Percentiles rank a stretch among this genome's conserved stretches.
Evolutionary conservation across 345 rosid species (phyloP).

Genomic region (Syzygium aqueum): DNA sequence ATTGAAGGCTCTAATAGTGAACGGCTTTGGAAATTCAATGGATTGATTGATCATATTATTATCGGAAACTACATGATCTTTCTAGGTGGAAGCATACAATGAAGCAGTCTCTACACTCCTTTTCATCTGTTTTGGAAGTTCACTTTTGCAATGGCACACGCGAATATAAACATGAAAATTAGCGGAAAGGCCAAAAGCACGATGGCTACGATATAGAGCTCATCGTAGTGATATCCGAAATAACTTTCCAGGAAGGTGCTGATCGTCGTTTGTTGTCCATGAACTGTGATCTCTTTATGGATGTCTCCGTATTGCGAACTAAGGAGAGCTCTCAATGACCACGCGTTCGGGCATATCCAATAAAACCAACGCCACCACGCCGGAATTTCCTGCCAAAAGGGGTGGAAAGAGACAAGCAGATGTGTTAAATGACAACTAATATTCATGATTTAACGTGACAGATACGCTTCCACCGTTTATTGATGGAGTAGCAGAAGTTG

Average conservation of each 20-base stretch:
- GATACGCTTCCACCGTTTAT: too few relatives aligned
- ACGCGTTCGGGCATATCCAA: conserved; percentile 28
- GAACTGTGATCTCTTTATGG: conserved; percentile 7
- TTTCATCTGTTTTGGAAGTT: conserved; percentile 27
- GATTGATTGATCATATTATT: too few relatives aligned
- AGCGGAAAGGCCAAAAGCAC: conserved; percentile 20
- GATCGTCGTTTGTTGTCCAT: conserved; percentile 16
- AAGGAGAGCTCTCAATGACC: conserved; percentile 29
- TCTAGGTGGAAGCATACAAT: not conserved
- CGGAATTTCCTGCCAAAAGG: conserved; percentile 19
- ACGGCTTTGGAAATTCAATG: too few relatives aligned
- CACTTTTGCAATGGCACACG: conserved; percentile 21
- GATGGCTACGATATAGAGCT: conserved; percentile 11
- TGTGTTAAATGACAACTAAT: not conserved
- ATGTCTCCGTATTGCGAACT: conserved; percentile 39
- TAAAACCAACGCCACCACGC: conserved; percentile 44
- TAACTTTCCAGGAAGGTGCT: conserved; percentile 14
- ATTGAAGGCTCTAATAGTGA: too few relatives aligned
- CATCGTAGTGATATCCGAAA: conserved; percentile 17
- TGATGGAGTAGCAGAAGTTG: not conserved
- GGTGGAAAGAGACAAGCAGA: not conserved
- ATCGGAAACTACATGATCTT: not conserved
- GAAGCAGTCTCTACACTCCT: not conserved
- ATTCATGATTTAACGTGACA: too few relatives aligned
- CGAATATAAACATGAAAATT: conserved; percentile 16